Evolutionary conservation across 1,284 basidiomycete species (phyloP), one percentile per base, ranked within the genome.

Genomic region (Fomitopsis schrenkii): DNA sequence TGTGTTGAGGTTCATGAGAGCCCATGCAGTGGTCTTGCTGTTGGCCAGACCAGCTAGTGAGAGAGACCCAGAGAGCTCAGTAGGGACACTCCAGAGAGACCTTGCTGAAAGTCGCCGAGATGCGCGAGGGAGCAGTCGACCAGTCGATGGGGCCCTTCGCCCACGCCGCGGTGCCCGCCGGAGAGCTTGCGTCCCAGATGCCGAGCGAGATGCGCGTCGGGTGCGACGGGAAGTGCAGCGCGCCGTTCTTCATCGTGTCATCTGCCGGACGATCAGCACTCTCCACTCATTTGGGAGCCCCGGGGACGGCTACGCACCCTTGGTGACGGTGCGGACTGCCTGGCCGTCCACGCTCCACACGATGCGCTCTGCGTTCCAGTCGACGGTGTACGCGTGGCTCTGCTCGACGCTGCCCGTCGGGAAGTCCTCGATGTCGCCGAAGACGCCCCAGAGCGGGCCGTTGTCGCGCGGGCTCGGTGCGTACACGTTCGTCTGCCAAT

Each of bases 401-500:
- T 69, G 63, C 6, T 63, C 59, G 30, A 78, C 71, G 36, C 60
- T 67, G 5, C 48, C 59, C 42, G 60, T 59, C 0, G 72, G 59
- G 52, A 75, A 70, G 61, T 68, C 57, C 45, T 80, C 68, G 5
- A 76, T 71, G 38, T 70, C 69, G 46, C 74, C 75, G 63, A 80
- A 79, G 9, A 74, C 71, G 28, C 77, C 75, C 63, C 75, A 80
- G 40, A 78, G 71, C 8, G 79, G 77, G 40, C 67, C 55, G 6
- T 68, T 62, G 62, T 77, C 75, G 9, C 62, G 60, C 0, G 72
- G 68, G n/a, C 69, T 71, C 0, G 76, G 73, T 1, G 75, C 75
- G 64, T 77, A 82, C 38, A 81, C 67, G 65, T 82, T 83, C 45
- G 79, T 77, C 67, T 82, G 79, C 77, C 77, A 83, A 63, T 76